phyloP scores from a whole-genome alignment of 352 stramenopile genomes.

The Globisporangium perplexum region DNA sequence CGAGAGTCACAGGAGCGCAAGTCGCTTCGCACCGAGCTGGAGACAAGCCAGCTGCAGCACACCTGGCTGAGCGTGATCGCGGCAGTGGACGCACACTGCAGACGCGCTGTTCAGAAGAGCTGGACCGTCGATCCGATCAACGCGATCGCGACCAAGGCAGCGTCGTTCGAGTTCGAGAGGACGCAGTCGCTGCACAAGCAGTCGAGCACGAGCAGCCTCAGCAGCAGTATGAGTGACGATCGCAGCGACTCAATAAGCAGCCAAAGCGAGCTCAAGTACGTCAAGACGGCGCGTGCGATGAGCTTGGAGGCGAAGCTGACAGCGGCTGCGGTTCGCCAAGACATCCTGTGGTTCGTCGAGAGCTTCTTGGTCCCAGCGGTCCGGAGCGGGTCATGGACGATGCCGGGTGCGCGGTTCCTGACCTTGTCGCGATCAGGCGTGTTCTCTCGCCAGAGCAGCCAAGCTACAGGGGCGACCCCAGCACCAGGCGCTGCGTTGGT shows the following conservation, averaged over 20 bases:
- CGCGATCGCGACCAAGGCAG: conserved; percentile 23
- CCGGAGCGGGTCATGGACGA: conserved; percentile 24
- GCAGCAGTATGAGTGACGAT: conserved; percentile 11
- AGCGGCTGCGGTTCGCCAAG: conserved; percentile 10
- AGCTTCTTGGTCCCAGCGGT: conserved; percentile 40
- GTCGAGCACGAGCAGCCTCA: conserved; percentile 11
- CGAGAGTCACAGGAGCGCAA: not conserved
- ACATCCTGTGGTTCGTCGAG: conserved; percentile 44
- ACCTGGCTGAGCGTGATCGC: conserved; percentile 32
- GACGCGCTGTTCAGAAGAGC: conserved; percentile 29
- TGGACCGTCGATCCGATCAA: conserved; percentile 25
- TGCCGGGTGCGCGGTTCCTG: conserved; percentile 23
- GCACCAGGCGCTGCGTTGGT: conserved; percentile 45
- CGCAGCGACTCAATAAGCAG: conserved; percentile 1
- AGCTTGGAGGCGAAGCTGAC: conserved; percentile 10
- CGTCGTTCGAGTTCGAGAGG: conserved; percentile 14
- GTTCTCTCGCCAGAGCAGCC: not conserved
- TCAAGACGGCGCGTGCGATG: conserved; percentile 9
- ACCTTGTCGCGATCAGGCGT: not conserved
- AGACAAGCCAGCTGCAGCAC: conserved; percentile 22
- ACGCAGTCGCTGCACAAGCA: not conserved
- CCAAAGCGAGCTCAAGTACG: conserved; percentile 4
- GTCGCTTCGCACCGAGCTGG: conserved; percentile 23
- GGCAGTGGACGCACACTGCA: conserved; percentile 39
- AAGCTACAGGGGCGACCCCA: not conserved